Evolutionary conservation across 2,329 filamentous ascomycete genomes (phyloP).

Genomic region (Stromatinia cepivora): DNA sequence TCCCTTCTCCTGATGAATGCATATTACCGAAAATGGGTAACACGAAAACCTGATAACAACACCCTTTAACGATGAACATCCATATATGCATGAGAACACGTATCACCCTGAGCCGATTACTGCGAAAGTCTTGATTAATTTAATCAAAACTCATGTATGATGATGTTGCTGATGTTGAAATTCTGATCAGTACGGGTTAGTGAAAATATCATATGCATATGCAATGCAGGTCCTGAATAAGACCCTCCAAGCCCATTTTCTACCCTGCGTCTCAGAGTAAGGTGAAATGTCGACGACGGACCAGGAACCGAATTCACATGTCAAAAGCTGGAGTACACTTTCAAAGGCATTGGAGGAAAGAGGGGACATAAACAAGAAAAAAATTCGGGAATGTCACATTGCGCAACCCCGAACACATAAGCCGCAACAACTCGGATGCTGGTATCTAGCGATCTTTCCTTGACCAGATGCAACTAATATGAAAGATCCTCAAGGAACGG

Average conservation of each 20-base stretch:
- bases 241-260: not conserved
- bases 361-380: not conserved
- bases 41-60: constrained; percentile 12
- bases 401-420: not conserved
- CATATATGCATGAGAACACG: not conserved
- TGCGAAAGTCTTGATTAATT: not conserved
- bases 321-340: not conserved
- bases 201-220: constrained; percentile 5
- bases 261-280: not conserved
- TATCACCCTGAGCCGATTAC: not conserved
- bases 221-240: not conserved
- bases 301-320: constrained; percentile 5
- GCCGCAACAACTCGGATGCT: not conserved
- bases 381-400: not conserved
- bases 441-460: not conserved
- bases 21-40: constrained; percentile 2
- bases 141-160: constrained; percentile 7
- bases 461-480: not conserved
- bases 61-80: not conserved
- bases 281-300: not conserved
- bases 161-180: constrained; percentile 2
- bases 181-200: not conserved
- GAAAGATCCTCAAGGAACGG: constrained; percentile 10
- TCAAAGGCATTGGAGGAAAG: not conserved
- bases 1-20: constrained; percentile 6